Evolutionary conservation across 78 protist genomes (phyloP), one percentile per base, ranked within the genome.

Genomic region (Dictyostelium capitatum): DNA sequence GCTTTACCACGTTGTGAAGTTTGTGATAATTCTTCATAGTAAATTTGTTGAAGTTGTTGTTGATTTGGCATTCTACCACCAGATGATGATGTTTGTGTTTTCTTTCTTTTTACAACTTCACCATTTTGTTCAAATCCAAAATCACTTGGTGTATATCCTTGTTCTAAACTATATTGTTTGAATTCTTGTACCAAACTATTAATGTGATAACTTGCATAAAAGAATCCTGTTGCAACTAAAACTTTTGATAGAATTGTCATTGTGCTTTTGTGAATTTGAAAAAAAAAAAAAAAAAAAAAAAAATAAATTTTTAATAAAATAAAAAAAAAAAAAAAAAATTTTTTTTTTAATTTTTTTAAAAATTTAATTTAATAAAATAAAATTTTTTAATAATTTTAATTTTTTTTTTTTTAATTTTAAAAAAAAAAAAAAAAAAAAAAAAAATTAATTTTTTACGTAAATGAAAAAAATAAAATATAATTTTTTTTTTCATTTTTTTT

Each of bases 221-320:
- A 67, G 37, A 67, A 67, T 32, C 75, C 75, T 4, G 75, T 67
- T 32, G 25, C 75, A 32, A 67, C 11, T 17, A 67, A 67, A 28
- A 67, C 47, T 32, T 67, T 67, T 14, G 75, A 67, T 28, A 67
- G 23, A 32, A 32, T 67, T 67, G 75, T 67, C 75, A 67, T 67
- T 67, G 43, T 37, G 43, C 43, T 37, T 37, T 37, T 37, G 43
- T 37, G 43, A 37, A 37, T 37, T 37, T 37, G 43, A 37, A 37
- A 37, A 37, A 37, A 37, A 37, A 37, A 3, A 37, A 37, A 37
- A 37, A 37, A 37, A 37, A 37, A 37, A 3, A 37, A 37, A 37
- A 37, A 37, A 37, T 37, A 3, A 37, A 37, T 37, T 37, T 37
- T 37, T 37, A 1, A 37, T 37, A 37, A 37, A 37, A 37, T 37